Conservation (phyloP, 305 asterid genomes). For the Nicotiana rustica region DNA sequence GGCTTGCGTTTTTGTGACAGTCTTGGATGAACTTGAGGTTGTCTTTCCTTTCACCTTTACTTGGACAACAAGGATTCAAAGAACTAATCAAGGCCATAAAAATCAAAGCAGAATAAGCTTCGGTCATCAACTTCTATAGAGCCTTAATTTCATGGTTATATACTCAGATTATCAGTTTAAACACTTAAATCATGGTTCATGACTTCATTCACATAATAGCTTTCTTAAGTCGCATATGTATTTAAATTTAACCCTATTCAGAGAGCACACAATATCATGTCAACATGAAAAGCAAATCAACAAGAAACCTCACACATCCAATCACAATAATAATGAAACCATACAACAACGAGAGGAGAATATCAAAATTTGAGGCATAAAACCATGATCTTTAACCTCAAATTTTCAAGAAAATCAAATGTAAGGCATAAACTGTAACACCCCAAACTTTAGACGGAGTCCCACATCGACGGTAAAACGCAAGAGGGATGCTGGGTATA, state of each 20-base stretch:
- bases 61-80: constrained; percentile 49
- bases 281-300: constrained; percentile 1
- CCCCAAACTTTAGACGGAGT: too few species aligned
- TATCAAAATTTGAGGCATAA: constrained; percentile 24
- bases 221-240: not conserved
- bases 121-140: not conserved
- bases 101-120: not conserved
- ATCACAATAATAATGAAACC: not conserved
- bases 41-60: constrained; percentile 67
- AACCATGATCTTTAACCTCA: not conserved
- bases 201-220: not conserved
- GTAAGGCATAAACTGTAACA: too few species aligned
- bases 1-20: constrained; percentile 54
- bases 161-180: not conserved
- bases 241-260: not conserved
- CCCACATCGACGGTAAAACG: too few species aligned
- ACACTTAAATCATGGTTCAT: not conserved
- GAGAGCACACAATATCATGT: not conserved
- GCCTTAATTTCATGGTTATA: not conserved
- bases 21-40: constrained; percentile 61
- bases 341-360: not conserved
- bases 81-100: constrained; percentile 1
- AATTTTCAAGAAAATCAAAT: too few species aligned
- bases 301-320: not conserved
- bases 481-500: too few species aligned